These are phyloP conservation scores for Diddensiella transvaalensis DNA, from an alignment of 805 yeast species.

Conservation along the genomic window DNA sequence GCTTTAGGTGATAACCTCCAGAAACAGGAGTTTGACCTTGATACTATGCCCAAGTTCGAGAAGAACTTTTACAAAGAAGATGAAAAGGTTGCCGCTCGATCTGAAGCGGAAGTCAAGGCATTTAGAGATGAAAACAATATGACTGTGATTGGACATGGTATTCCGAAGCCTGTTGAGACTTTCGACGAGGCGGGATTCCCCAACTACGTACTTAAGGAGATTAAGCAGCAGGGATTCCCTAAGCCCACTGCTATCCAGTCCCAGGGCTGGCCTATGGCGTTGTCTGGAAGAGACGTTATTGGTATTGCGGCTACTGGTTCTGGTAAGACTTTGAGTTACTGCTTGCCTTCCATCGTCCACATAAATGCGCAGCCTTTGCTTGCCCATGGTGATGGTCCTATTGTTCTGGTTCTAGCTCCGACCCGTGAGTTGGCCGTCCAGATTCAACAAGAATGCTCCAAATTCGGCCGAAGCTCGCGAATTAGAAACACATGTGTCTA, in stretches of 20 bases:
- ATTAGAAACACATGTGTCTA: constrained; percentile 92
- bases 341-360: constrained; percentile 95
- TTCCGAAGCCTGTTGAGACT: constrained; percentile 88
- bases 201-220: constrained; percentile 83
- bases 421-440: constrained; percentile 99
- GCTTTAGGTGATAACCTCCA: constrained; percentile 52
- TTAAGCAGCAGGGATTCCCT: constrained; percentile 87
- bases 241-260: constrained; percentile 96
- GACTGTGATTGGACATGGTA: constrained; percentile 77
- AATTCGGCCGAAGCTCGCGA: constrained; percentile 87
- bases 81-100: constrained; percentile 69
- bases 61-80: constrained; percentile 92
- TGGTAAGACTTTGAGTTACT: constrained; percentile 96
- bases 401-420: constrained; percentile 93
- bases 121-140: constrained; percentile 85
- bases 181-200: constrained; percentile 99
- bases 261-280: constrained; percentile 99
- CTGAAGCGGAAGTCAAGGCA: constrained; percentile 63
- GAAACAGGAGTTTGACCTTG: constrained; percentile 79
- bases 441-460: constrained; percentile 92
- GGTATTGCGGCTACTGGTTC: constrained; percentile 99
- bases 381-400: constrained; percentile 94
- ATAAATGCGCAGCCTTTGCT: constrained; percentile 96
- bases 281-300: constrained; percentile 97
- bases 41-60: constrained; percentile 79